Conservation (phyloP, 1,284 basidiomycete genomes). For the Ceratobasidium sp. region DNA sequence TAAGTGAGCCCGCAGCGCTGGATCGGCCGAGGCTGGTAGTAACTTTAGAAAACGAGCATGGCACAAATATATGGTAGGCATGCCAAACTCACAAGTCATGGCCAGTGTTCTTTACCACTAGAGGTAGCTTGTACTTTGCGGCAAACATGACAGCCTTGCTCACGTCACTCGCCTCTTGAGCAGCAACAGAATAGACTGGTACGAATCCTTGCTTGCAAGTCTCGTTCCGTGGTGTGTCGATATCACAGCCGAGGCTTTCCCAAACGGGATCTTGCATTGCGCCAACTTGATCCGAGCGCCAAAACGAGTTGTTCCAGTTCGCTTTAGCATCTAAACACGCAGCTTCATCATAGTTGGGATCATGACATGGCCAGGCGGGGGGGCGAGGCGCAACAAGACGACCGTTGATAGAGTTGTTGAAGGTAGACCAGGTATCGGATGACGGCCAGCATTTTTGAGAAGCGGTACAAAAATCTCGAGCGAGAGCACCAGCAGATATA, state of each 20-base stretch:
- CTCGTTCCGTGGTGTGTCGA: conserved; percentile 22
- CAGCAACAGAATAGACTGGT: conserved; percentile 57
- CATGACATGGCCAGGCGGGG: conserved; percentile 41
- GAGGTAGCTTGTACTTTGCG: conserved; percentile 58
- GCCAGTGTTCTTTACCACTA: conserved; percentile 65
- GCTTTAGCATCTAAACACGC: conserved; percentile 21
- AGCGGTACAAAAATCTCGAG: neutral
- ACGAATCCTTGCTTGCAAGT: conserved; percentile 35
- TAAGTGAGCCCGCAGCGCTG: conserved; percentile 56
- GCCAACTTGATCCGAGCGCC: conserved; percentile 44
- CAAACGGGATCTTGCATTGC: conserved; percentile 26
- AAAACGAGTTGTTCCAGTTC: conserved; percentile 44
- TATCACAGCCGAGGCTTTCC: conserved; percentile 32
- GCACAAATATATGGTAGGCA: too few relatives aligned
- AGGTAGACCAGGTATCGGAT: conserved; percentile 3
- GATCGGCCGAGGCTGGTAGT: conserved; percentile 57
- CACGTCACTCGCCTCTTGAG: conserved; percentile 57
- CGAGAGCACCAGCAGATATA: neutral
- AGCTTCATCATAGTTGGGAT: conserved; percentile 38
- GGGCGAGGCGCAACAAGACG: conserved; percentile 40
- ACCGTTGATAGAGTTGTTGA: conserved; percentile 35
- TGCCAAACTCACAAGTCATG: conserved; percentile 49
- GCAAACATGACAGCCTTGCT: conserved; percentile 62
- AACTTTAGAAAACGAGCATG: neutral
- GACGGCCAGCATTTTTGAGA: conserved; percentile 30